Conservation (phyloP, 2,329 filamentous ascomycete genomes). For the Pseudogymnoascus sp. region DNA sequence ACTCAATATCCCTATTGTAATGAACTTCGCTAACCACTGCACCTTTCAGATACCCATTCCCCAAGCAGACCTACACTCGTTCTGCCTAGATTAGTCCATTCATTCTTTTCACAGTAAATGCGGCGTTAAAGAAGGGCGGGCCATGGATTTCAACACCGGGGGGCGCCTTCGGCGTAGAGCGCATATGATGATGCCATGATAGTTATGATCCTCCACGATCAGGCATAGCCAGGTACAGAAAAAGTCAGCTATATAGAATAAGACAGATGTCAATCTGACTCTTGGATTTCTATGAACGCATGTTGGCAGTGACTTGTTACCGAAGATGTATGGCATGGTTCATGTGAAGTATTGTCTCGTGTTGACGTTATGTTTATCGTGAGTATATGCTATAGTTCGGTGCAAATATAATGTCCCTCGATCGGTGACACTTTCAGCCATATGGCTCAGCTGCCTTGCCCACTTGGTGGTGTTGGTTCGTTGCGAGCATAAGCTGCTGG, state of each 20-base stretch:
- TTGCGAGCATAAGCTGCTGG: slow-evolving; percentile 23
- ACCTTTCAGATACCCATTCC: slow-evolving; percentile 62
- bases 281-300: neutral
- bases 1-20: neutral
- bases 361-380: neutral
- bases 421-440: neutral
- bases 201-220: slow-evolving; percentile 30
- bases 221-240: slow-evolving; percentile 17
- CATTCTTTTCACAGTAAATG: slow-evolving; percentile 31
- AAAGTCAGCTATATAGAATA: slow-evolving; percentile 9
- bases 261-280: neutral
- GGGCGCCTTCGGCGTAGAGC: slow-evolving; percentile 15
- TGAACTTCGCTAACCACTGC: slow-evolving; percentile 6
- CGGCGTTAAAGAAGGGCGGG: slow-evolving; percentile 25
- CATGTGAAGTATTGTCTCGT: neutral
- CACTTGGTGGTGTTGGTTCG: slow-evolving; percentile 38
- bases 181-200: slow-evolving; percentile 10
- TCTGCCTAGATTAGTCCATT: slow-evolving; percentile 28
- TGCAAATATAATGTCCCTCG: neutral
- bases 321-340: neutral
- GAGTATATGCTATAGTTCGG: neutral
- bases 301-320: neutral
- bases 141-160: slow-evolving; percentile 49
- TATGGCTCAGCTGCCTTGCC: slow-evolving; percentile 36
- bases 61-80: slow-evolving; percentile 65